phyloP scores from a whole-genome alignment of 495 filamentous ascomycete genomes.

The Hypomontagnella monticulosa region DNA sequence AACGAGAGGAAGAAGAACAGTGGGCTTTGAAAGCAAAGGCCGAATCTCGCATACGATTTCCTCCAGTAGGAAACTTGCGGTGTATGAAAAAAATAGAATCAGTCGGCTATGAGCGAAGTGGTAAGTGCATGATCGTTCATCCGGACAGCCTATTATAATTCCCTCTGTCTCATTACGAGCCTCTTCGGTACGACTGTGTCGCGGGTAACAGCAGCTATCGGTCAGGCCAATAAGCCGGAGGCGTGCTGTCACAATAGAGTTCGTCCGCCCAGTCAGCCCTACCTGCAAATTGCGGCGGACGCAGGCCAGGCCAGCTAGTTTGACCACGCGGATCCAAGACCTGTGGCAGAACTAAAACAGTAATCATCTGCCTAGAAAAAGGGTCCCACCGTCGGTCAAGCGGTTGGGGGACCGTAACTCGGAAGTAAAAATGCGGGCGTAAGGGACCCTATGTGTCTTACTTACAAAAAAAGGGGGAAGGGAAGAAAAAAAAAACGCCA shows the following conservation, averaged over 20 bases:
- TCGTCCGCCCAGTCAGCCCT: not conserved
- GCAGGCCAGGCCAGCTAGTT: not conserved
- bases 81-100: slow-evolving; percentile 2
- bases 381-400: slow-evolving; percentile 9
- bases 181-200: slow-evolving; percentile 7
- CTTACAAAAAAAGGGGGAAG: not conserved
- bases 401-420: not conserved
- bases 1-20: not conserved
- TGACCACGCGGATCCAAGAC: slow-evolving; percentile 4
- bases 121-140: not conserved
- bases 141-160: not conserved
- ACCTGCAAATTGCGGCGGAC: not conserved
- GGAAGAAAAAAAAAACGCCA: not conserved
- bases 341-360: not conserved
- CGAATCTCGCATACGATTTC: not conserved
- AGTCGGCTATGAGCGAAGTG: not conserved
- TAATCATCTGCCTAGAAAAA: not conserved
- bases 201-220: not conserved
- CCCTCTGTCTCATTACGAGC: not conserved
- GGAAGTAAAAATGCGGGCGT: too few species aligned
- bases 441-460: not conserved
- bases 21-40: not conserved
- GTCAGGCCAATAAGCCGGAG: slow-evolving; percentile 1
- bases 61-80: not conserved
- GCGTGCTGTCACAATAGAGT: slow-evolving; percentile 12